phyloP scores from a whole-genome alignment of 116 monocot genomes.

The Cymodocea nodosa region DNA sequence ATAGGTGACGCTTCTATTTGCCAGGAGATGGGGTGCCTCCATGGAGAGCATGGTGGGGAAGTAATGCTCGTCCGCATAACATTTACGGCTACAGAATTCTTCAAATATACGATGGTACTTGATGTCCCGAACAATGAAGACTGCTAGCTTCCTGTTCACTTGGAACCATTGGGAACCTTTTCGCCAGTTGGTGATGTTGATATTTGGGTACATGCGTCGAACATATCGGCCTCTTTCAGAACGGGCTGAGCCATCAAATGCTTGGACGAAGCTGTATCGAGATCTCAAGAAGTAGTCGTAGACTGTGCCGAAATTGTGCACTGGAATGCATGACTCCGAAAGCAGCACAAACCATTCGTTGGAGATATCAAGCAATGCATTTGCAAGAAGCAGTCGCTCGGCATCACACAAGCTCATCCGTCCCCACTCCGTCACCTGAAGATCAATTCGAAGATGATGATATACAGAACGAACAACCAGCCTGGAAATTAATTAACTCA shows the following conservation, averaged over 20 bases:
- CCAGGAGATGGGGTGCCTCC: constrained; percentile 27
- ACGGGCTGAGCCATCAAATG: constrained; percentile 44
- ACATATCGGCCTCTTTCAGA: constrained; percentile 52
- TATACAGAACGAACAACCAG: no score
- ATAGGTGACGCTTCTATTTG: constrained; percentile 48
- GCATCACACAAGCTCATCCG: constrained; percentile 63
- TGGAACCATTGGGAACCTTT: constrained; percentile 87
- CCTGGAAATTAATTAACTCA: no score
- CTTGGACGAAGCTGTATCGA: constrained; percentile 34
- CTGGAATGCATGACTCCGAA: constrained; percentile 70
- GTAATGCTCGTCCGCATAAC: constrained; percentile 83
- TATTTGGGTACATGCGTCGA: constrained; percentile 33
- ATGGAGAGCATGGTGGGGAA: constrained; percentile 60
- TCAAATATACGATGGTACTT: constrained; percentile 51
- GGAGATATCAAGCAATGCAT: constrained; percentile 60
- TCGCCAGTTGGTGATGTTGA: constrained; percentile 46
- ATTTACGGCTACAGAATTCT: constrained; percentile 35
- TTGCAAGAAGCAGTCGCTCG: constrained; percentile 61
- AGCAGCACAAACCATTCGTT: constrained; percentile 70
- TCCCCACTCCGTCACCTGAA: constrained; percentile 58
- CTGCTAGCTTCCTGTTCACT: constrained; percentile 33
- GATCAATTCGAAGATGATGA: background rate
- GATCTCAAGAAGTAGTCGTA: constrained; percentile 42
- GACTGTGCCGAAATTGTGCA: constrained; percentile 42
- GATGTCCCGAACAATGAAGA: constrained; percentile 37